Evolutionary conservation across 176 grass and related monocot genomes (phyloP), one percentile per base, ranked within the genome.

Genomic region (Avena insularis): DNA sequence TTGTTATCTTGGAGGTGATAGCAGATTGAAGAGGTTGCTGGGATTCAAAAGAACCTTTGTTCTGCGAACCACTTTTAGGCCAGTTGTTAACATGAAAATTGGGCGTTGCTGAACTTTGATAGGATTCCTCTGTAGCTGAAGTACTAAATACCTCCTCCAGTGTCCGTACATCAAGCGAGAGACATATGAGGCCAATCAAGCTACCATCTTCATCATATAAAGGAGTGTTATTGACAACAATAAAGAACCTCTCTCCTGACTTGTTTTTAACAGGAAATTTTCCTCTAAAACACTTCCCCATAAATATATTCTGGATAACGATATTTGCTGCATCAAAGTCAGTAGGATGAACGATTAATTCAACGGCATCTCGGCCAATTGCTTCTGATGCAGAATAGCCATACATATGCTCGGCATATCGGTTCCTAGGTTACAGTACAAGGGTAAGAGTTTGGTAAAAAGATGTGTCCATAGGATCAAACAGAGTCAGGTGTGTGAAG

Each of bases 201-300:
- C 85, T 92, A 77, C 89, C 90, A 70, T 98, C 90, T 20, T 98
- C 93, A 71, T 96, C 96, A 70, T 98, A 90, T 77, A 98, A 94
- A 75, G 93, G 96, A 17, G 93, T 94, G 49, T 94, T 91, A 68
- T 76, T 92, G 62, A 86, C 87, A 45, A 96, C 84, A 80, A 93
- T 79, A 74, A 91, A 59, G 58, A 98, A 98, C 13, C 81, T 83
- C 36, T 93, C 85, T 69, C 93, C 96, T 46, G 84, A 87, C 86
- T 96, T 98, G 43, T 91, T 92, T 83, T 83, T 94, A 23, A 96
- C 90, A 14, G 93, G 88, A 50, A 98, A 95, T 27, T 96, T 96
- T 47, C 96, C 96, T 71, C 93, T 92, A 92, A 94, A 98, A 74
- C 90, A 94, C 77, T 94, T 88, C 12, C 96, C 93, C 85, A 86